These are phyloP conservation scores for Podaxis sp. DNA, from an alignment of 768 basidiomycete genomes.

Conservation along the genomic window DNA sequence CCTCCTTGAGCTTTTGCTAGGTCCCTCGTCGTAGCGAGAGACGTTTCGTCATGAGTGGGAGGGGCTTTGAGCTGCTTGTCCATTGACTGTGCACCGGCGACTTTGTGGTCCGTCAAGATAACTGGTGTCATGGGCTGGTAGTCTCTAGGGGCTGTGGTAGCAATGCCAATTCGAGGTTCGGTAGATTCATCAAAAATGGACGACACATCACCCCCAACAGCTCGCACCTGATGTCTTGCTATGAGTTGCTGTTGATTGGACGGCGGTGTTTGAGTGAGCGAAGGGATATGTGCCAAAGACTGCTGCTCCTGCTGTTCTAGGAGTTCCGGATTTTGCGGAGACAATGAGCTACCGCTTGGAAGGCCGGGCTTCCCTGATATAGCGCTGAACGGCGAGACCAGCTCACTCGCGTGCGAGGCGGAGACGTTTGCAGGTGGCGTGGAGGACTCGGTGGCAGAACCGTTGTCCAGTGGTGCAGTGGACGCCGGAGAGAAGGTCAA, in stretches of 20 bases:
- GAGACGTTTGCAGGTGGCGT: not conserved
- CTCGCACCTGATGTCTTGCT: not conserved
- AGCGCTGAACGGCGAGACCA: not conserved
- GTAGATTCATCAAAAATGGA: not conserved
- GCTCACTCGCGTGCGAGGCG: not conserved
- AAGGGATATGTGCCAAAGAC: not conserved
- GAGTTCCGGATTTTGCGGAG: not conserved
- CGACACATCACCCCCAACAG: not conserved
- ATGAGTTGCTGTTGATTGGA: not conserved
- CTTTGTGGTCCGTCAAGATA: not conserved
- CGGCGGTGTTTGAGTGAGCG: not conserved
- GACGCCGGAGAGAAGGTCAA: constrained; percentile 11
- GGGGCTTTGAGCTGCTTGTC: constrained; percentile 1
- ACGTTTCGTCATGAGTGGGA: not conserved
- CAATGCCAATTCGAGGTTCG: not conserved
- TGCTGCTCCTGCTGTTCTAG: constrained; percentile 2
- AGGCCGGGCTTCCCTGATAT: not conserved
- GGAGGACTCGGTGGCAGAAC: not conserved
- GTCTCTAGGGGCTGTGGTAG: not conserved
- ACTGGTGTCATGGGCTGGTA: not conserved
- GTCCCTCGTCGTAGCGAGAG: not conserved
- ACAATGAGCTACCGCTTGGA: not conserved
- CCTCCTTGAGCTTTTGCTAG: not conserved
- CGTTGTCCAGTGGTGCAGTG: constrained; percentile 5
- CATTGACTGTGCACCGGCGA: not conserved